A percentile compares a stretch with the other conserved stretches of the same genome.
Evolutionary conservation across 805 yeast species (phyloP).

Genomic region (Yarrowia osloensis): DNA sequence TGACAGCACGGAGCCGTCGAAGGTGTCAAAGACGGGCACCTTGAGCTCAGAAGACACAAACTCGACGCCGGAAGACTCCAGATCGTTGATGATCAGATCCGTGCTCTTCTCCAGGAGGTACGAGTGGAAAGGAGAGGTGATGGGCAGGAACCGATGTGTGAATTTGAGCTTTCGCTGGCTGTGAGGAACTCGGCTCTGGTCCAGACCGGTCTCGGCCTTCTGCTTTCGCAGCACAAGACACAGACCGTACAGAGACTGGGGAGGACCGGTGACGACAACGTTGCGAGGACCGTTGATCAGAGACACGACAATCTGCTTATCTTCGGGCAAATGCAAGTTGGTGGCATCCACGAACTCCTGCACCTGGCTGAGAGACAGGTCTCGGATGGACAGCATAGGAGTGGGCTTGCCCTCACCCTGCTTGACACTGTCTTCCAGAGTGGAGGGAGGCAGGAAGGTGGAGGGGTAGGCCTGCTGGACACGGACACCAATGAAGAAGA

Average conservation of each 20-base stretch:
- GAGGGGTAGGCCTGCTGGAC: constrained; percentile 88
- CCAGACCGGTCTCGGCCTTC: constrained; percentile 91
- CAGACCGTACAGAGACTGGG: constrained; percentile 95
- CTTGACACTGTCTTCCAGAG: constrained; percentile 86
- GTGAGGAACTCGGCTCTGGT: constrained; percentile 91
- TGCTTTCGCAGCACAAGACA: constrained; percentile 89
- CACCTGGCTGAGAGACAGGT: constrained; percentile 77
- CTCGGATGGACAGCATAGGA: constrained; percentile 95
- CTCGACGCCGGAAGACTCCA: constrained; percentile 57
- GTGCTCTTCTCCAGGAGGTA: constrained; percentile 76
- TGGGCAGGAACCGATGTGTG: constrained; percentile 91
- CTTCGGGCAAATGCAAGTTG: constrained; percentile 88
- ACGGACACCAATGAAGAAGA: constrained; percentile 93
- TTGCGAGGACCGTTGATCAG: constrained; percentile 94
- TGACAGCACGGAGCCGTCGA: constrained; percentile 77
- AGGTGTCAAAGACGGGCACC: constrained; percentile 92
- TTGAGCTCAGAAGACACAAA: constrained; percentile 58
- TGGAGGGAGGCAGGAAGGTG: constrained; percentile 91
- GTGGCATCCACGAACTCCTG: constrained; percentile 79
- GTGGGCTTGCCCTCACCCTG: constrained; percentile 96
- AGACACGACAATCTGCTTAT: constrained; percentile 87
- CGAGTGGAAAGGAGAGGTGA: constrained; percentile 96
- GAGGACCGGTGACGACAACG: constrained; percentile 96
- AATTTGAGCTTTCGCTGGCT: constrained; percentile 93
- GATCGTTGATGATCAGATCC: constrained; percentile 64